These are phyloP conservation scores for Colletotrichum simmondsii DNA, from an alignment of 2,329 filamentous ascomycete species.

Conservation along the genomic window DNA sequence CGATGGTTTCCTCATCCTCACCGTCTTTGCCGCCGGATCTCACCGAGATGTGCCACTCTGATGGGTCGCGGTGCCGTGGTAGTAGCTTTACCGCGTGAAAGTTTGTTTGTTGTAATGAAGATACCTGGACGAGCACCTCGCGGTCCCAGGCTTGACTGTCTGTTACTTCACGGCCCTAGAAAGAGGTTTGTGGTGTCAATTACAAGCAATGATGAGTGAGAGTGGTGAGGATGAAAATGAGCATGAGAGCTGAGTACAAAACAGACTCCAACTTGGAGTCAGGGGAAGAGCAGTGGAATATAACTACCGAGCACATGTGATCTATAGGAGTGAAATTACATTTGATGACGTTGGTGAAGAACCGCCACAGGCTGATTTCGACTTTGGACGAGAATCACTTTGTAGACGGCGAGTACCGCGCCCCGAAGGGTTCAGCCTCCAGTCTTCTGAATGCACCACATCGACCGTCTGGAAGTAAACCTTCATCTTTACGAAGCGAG, in stretches of 20 bases:
- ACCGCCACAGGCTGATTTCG: not conserved
- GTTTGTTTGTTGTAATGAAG: not conserved
- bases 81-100: not conserved
- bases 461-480: not conserved
- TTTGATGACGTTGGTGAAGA: not conserved
- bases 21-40: not conserved
- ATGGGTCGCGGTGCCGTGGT: not conserved
- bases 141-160: not conserved
- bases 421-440: not conserved
- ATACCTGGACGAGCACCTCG: not conserved
- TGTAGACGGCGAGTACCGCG: not conserved
- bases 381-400: not conserved
- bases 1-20: not conserved
- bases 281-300: no score
- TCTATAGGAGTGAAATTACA: not conserved
- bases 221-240: not conserved
- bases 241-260: not conserved
- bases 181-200: not conserved
- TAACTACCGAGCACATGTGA: not conserved
- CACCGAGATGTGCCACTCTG: not conserved
- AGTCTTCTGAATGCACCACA: not conserved
- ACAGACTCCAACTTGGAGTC: not conserved
- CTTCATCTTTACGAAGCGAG: not conserved
- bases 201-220: no score
- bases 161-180: not conserved